Evolutionary conservation across 257 asterid genomes (phyloP), one percentile per base, ranked within the genome.

Genomic region (Petunia axillaris): DNA sequence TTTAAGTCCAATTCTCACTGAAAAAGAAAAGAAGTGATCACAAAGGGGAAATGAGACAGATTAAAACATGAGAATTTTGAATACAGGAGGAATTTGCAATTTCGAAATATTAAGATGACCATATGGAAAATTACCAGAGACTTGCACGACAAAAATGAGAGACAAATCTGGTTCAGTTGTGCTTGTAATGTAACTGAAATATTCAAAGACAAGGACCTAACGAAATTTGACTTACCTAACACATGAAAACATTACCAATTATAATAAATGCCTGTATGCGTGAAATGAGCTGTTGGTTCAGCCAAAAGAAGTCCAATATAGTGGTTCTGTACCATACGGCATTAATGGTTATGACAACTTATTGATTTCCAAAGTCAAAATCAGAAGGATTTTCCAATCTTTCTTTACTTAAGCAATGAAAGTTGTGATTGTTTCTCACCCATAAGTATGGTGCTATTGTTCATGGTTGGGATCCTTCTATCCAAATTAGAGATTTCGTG

Each of bases 121-220:
- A 58, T 40, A n/a, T 59, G 14, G 16, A 25, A 59, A n/a, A 8
- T 1, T 1, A 44, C 13, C 38, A 48, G 39, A 40, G 40, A 4
- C 5, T 39, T 55, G 79, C 48, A 75, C 3, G 62, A 78, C 13
- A 39, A 43, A 70, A 53, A 52, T 6, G 53, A 53, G 65, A 37
- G 4, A 52, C 67, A 44, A 48, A 40, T 80, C 54, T 40, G 36
- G 82, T 44, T 16, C 44, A 76, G 55, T 59, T 41, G 80, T 62
- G 79, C 58, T 38, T 62, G 43, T 81, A 40, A 62, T 81, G 80
- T 62, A 52, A 81, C 65, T 4, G 78, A 25, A 81, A 63, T 5
- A 44, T 81, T 81, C 83, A 81, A 81, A 74, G 83, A 81, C 84
- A 81, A 48, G 44, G 48, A 81, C 84, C 80, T 75, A 81, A 81